A percentile compares a stretch with the other conserved stretches of the same genome.
These are phyloP conservation scores for Nicotiana tomentosiformis DNA, from an alignment of 257 asterid genomes.

Conservation along the genomic window DNA sequence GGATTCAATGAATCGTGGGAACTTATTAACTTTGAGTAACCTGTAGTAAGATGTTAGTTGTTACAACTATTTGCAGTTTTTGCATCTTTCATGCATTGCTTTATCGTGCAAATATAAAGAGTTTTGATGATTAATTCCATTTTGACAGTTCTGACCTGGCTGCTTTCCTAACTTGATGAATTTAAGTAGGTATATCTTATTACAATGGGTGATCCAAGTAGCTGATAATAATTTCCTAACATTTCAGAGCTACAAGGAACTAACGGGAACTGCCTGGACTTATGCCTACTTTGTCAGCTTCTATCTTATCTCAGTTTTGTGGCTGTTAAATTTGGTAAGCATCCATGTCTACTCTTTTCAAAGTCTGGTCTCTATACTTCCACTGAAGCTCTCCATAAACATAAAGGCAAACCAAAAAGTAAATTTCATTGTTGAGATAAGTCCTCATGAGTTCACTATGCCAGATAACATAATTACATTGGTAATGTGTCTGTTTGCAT, in stretches of 20 bases:
- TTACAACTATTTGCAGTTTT: background rate
- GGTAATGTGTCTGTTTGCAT: background rate
- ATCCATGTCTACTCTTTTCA: background rate
- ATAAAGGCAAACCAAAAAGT: background rate
- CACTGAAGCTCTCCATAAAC: background rate
- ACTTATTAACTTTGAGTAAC: background rate
- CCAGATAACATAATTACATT: background rate
- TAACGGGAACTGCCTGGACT: constrained; percentile 80
- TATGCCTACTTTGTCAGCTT: constrained; percentile 86
- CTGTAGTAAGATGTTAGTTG: background rate
- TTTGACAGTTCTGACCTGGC: background rate
- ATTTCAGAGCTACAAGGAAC: constrained; percentile 82
- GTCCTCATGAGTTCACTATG: background rate
- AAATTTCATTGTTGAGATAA: background rate
- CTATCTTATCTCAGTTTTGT: constrained; percentile 77
- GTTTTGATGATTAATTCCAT: background rate
- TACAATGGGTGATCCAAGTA: background rate
- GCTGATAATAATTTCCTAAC: constrained; percentile 19
- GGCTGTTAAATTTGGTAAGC: constrained; percentile 88
- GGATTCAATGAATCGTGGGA: background rate
- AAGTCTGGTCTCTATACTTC: background rate
- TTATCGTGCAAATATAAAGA: background rate
- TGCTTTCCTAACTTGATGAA: background rate
- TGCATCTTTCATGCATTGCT: background rate
- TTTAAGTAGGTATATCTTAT: background rate